Evolutionary conservation across 805 yeast species (phyloP), one percentile per base, ranked within the genome.

Genomic region (Lachancea meyersii): DNA sequence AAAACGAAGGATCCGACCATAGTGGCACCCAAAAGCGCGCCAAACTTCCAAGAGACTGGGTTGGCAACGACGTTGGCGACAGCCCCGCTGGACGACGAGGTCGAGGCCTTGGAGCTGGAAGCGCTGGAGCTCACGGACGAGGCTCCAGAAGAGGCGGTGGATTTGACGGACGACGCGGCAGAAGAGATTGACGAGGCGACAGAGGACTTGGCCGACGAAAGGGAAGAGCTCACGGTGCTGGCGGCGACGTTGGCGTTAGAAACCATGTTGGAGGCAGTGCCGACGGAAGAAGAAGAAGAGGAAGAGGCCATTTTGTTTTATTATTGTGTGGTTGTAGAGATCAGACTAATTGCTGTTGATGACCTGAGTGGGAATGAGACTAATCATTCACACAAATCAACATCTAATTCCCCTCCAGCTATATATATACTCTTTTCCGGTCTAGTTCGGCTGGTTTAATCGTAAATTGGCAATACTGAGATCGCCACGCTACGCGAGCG

Each of bases 21-120:
- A 39, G 64, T 55, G 38, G 66, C 68, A 54, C 67, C 68, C 47
- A 67, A 49, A 28, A 64, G 65, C 24, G 59, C 55, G 56, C 69
- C 70, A 47, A 63, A 57, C 49, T 68, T 62, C 74, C 74, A 61
- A 40, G 66, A 57, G 41, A 63, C 40, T 48, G 67, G 68, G 55
- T 63, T 54, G 48, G 65, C 63, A 40, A 65, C 58, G 41, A 55
- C 45, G 41, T 56, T 61, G 35, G 65, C 56, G 44, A 64, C 65
- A 28, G 58, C 63, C 31, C 52, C 55, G 38, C 46, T 50, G 35
- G 50, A 32, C 39, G 58, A 43, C 22, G 28, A n/a, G 37, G 28
- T 34, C 9, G 27, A 22, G 19, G 37, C 4, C 16, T 22, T 34
- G 28, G 37, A 5, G 13, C 35, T 32, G 22, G 37, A 21, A 6